Percentiles rank a stretch among this genome's conserved stretches.
phyloP scores from a whole-genome alignment of 2,329 filamentous ascomycete species.

The Phoma sp. region DNA sequence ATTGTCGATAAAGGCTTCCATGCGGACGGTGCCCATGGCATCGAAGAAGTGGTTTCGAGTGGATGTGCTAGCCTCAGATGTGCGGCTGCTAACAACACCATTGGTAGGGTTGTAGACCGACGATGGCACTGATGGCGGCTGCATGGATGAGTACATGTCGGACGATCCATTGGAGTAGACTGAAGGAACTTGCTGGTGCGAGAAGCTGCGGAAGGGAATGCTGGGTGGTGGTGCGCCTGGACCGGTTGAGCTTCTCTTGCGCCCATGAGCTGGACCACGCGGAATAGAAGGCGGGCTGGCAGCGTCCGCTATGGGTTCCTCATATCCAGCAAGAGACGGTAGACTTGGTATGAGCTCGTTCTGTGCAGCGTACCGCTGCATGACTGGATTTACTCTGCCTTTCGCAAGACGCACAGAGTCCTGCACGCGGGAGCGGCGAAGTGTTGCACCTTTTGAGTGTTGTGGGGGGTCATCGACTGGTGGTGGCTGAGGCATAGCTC shows the following conservation, averaged over 20 bases:
- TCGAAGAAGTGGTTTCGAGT: conserved; percentile 75
- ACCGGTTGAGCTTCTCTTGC: conserved; percentile 90
- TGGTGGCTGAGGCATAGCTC: conserved; percentile 51
- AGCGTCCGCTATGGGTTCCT: conserved; percentile 63
- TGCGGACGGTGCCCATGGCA: conserved; percentile 85
- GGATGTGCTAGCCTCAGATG: conserved; percentile 58
- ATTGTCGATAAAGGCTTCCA: conserved; percentile 91
- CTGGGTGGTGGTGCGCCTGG: conserved; percentile 74
- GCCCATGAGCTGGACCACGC: conserved; percentile 73
- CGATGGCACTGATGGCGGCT: conserved; percentile 46
- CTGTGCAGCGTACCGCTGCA: conserved; percentile 44
- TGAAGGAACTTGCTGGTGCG: conserved; percentile 55
- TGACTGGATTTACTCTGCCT: conserved; percentile 59
- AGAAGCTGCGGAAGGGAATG: conserved; percentile 79
- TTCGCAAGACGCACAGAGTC: conserved; percentile 93
- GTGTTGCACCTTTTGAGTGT: conserved; percentile 41
- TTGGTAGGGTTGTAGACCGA: conserved; percentile 51
- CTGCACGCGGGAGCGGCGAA: conserved; percentile 70
- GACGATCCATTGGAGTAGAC: conserved; percentile 50
- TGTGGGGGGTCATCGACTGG: conserved; percentile 48
- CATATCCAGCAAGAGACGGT: conserved; percentile 36
- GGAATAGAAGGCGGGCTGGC: conserved; percentile 77
- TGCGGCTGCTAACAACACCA: conserved; percentile 58
- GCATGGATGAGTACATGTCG: conserved; percentile 44
- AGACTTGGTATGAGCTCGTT: conserved; percentile 42